These are phyloP conservation scores for Pseudogymnoascus sp. DNA, from an alignment of 2,329 filamentous ascomycete genomes.

Conservation along the genomic window DNA sequence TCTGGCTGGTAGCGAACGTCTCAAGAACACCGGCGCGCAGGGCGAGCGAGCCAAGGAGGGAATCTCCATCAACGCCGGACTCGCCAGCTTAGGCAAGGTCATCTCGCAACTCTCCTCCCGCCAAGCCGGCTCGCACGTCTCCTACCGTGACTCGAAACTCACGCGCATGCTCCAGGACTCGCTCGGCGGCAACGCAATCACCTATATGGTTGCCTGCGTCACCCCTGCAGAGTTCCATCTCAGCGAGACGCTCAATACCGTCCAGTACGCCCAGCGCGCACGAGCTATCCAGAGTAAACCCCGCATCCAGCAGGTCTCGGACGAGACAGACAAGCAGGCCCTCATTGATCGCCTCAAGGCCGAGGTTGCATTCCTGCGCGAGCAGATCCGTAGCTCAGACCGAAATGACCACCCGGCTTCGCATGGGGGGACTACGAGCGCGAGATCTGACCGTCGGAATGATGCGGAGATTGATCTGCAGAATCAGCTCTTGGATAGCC, in stretches of 20 bases:
- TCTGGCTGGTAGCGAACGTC: slow-evolving; percentile 86
- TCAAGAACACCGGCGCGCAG: slow-evolving; percentile 95
- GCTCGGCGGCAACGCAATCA: slow-evolving; percentile 91
- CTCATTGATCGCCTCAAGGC: slow-evolving; percentile 89
- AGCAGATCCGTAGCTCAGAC: slow-evolving; percentile 85
- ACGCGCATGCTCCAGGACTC: slow-evolving; percentile 94
- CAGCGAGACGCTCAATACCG: slow-evolving; percentile 94
- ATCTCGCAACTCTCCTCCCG: slow-evolving; percentile 95
- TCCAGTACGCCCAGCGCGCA: slow-evolving; percentile 93
- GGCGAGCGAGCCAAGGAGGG: slow-evolving; percentile 92
- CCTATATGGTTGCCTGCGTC: slow-evolving; percentile 98
- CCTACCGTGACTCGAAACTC: slow-evolving; percentile 95
- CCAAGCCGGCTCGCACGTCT: slow-evolving; percentile 80
- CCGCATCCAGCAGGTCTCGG: slow-evolving; percentile 79
- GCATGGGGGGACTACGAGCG: slow-evolving; percentile 49
- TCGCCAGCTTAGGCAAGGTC: slow-evolving; percentile 92
- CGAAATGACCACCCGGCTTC: slow-evolving; percentile 31
- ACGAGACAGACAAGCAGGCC: slow-evolving; percentile 89
- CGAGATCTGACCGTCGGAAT: slow-evolving; percentile 68
- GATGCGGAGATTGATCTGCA: slow-evolving; percentile 86
- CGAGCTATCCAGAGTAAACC: slow-evolving; percentile 97
- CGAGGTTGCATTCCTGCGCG: slow-evolving; percentile 85
- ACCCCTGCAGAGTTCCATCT: slow-evolving; percentile 95
- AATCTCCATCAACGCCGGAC: slow-evolving; percentile 94
- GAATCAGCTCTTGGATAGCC: slow-evolving; percentile 82